phyloP scores from a whole-genome alignment of 495 filamentous ascomycete genomes.

The Tuber melanosporum region DNA sequence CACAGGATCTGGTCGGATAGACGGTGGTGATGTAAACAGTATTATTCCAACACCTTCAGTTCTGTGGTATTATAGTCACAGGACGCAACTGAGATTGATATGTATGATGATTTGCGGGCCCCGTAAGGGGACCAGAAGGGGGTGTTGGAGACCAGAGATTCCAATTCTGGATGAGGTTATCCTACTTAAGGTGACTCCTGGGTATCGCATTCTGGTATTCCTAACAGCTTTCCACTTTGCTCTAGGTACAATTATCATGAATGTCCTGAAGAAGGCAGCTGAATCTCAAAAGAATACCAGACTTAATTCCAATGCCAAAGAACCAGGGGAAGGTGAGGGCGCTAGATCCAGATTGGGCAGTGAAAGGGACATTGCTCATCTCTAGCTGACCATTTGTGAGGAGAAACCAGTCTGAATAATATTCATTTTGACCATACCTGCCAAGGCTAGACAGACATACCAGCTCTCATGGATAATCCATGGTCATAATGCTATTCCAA shows the following conservation, averaged over 20 bases:
- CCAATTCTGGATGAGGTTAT: too few relatives aligned
- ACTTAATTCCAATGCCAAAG: not conserved
- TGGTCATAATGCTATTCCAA: not conserved
- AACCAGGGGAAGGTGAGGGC: not conserved
- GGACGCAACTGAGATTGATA: too few relatives aligned
- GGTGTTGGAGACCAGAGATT: too few relatives aligned
- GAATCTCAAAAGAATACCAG: not conserved
- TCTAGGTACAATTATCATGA: not conserved
- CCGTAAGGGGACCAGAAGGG: too few relatives aligned
- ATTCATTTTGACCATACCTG: not conserved
- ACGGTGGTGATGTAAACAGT: too few relatives aligned
- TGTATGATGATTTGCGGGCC: too few relatives aligned
- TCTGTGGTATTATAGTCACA: too few relatives aligned
- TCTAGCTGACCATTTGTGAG: not conserved
- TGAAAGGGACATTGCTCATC: not conserved
- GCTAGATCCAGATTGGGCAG: too few relatives aligned
- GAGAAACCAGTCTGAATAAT: not conserved
- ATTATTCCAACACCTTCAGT: too few relatives aligned
- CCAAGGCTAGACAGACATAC: accelerated
- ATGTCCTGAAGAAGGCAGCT: not conserved
- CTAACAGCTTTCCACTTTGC: not conserved
- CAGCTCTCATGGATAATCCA: not conserved
- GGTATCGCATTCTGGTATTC: too few relatives aligned
- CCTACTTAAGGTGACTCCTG: too few relatives aligned
- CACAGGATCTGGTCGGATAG: too few relatives aligned